Conservation (phyloP, 23 red algal genomes). For the Agarophyton chilense region DNA sequence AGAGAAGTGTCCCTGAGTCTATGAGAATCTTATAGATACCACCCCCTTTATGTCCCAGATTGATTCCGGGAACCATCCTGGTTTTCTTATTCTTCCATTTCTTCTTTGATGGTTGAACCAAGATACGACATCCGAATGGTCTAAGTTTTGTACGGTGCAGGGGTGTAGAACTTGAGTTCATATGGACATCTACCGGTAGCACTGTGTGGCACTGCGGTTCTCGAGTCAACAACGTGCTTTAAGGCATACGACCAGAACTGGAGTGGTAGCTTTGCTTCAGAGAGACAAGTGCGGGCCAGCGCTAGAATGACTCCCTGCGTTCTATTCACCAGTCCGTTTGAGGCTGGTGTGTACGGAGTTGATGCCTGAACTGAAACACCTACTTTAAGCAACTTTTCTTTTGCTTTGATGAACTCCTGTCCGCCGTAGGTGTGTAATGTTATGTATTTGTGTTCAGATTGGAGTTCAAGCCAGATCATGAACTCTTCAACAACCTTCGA, state of each 20-base stretch:
- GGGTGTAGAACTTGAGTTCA: too few species aligned
- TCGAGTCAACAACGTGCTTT: background rate
- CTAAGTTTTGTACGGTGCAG: too few species aligned
- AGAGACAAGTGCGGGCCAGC: background rate
- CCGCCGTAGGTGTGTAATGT: slow-evolving; percentile 30
- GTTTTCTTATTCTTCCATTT: too few species aligned
- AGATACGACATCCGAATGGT: too few species aligned
- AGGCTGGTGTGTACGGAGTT: slow-evolving; percentile 19
- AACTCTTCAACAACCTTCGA: background rate
- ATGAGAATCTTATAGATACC: too few species aligned
- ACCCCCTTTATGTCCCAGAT: too few species aligned
- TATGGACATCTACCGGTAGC: too few species aligned
- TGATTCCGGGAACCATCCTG: too few species aligned
- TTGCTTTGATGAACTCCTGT: background rate
- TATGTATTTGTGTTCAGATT: background rate
- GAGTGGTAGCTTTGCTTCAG: background rate
- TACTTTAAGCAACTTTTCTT: background rate
- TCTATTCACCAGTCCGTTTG: slow-evolving; percentile 17
- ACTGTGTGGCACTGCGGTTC: too few species aligned
- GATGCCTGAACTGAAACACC: background rate
- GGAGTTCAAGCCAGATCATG: slow-evolving; percentile 13
- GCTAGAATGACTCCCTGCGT: background rate
- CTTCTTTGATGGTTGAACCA: too few species aligned
- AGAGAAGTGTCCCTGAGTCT: too few species aligned
- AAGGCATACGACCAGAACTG: slow-evolving; percentile 21